Base-by-base conservation (phyloP, 2,329 filamentous ascomycete species). In the Botrytis deweyae region DNA sequence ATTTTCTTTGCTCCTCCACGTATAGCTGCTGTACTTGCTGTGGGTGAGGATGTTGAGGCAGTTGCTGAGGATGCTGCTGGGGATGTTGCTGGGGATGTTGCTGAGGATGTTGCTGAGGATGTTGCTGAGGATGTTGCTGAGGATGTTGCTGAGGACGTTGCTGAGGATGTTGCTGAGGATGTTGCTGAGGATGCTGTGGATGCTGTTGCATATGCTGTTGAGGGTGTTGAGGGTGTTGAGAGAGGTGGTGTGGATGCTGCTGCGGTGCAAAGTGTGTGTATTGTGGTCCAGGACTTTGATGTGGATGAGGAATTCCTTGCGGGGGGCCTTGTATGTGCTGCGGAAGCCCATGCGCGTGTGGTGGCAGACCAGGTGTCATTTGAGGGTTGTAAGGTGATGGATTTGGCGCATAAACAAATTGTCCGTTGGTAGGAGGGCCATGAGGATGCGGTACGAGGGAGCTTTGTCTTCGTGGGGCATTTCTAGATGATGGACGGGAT, bases 371-470 rank as follows among this genome's bases (percentile, higher is more conserved):
- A 66, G 80, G 79, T 38, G 77, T 76, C 73, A 83, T 84, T 74
- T 87, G 92, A 16, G 89, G 90, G 79, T 94, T 93, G 83, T 97
- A 97, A 78, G 97, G 93, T 49, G 92, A 89, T 58, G 93, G 93
- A 76, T 96, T 94, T 4, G 93, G 90, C 86, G 97, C 93, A 81
- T 94, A 98, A 5, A 92, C 88, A 82, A 93, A 97, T 42, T 72
- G 70, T 72, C 89, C 93, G 79, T 92, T 93, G 74, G 89, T 85
- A 77, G 88, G 87, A 74, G 88, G 63, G 9, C 71, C 71, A 66
- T 90, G 90, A 42, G 89, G 86, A 78, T 88, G 91, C 55, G 90
- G 88, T 6, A 88, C 88, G 78, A 97, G 89, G 20, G 93, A 92
- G 77, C 91, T 93, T 78, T 91, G 87, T 64, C 93, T 89, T 77